Conservation (phyloP, 2,329 filamentous ascomycete species). For the Botrytis fragariae region DNA sequence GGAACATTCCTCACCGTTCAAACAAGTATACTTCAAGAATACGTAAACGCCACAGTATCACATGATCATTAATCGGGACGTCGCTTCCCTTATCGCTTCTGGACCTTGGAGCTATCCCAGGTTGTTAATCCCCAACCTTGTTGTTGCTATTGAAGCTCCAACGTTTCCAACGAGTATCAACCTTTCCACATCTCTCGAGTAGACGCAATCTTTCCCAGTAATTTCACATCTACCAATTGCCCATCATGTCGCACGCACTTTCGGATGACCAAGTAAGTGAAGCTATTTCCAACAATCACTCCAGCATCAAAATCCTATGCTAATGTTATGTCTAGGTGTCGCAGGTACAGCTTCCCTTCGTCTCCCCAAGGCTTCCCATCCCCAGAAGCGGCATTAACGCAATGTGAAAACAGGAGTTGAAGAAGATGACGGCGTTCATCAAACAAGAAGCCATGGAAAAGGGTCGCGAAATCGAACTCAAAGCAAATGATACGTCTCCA, state of each 20-base stretch:
- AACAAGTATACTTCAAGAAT: neutral
- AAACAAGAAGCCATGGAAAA: constrained; percentile 97
- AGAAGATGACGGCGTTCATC: constrained; percentile 99
- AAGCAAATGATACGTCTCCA: constrained; percentile 71
- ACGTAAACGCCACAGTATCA: constrained; percentile 24
- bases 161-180: constrained; percentile 24
- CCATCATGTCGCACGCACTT: constrained; percentile 90
- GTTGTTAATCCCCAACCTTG: constrained; percentile 19
- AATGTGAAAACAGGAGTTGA: constrained; percentile 63
- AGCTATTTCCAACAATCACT: constrained; percentile 11
- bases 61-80: constrained; percentile 26
- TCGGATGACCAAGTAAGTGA: constrained; percentile 87
- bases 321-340: constrained; percentile 65
- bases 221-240: constrained; percentile 33
- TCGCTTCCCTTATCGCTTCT: constrained; percentile 32
- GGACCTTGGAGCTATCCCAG: constrained; percentile 18
- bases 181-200: constrained; percentile 13
- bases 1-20: constrained; percentile 14
- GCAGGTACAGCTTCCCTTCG: constrained; percentile 44
- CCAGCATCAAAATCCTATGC: constrained; percentile 20
- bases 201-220: constrained; percentile 16
- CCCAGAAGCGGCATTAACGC: neutral
- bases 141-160: constrained; percentile 22
- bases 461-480: constrained; percentile 94
- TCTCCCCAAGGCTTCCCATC: neutral